These are phyloP conservation scores for Hyaloperonospora brassicae DNA, from an alignment of 352 stramenopile genomes.

Conservation along the genomic window DNA sequence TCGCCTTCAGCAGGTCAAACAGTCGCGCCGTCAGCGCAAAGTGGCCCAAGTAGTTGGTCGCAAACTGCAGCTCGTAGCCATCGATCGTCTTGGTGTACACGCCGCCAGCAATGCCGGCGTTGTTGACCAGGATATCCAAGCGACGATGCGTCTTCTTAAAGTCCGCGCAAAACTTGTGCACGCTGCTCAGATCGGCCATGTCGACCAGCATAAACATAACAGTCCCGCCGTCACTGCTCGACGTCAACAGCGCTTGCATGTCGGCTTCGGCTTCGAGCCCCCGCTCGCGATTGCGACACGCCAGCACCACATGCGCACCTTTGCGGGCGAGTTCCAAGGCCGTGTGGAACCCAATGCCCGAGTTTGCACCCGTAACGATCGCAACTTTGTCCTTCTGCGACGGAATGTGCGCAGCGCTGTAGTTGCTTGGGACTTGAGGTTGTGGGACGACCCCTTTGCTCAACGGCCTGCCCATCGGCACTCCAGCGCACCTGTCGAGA, in stretches of 20 bases:
- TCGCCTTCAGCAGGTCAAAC: constrained; percentile 21
- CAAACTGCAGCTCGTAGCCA: constrained; percentile 58
- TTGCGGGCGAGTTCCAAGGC: constrained; percentile 42
- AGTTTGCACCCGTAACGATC: constrained; percentile 71
- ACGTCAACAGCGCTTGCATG: constrained; percentile 22
- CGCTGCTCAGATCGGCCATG: constrained; percentile 25
- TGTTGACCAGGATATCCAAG: constrained; percentile 70
- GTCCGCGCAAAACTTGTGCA: constrained; percentile 31
- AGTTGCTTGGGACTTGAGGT: constrained; percentile 15
- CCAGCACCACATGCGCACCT: constrained; percentile 62
- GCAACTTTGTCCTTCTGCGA: constrained; percentile 44
- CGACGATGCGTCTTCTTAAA: constrained; percentile 32
- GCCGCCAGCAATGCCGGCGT: constrained; percentile 45
- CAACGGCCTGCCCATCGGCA: not conserved
- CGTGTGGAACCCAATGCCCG: constrained; percentile 68
- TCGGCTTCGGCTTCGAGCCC: constrained; percentile 23
- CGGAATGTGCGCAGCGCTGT: constrained; percentile 23
- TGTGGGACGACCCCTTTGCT: not conserved
- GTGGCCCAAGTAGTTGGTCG: constrained; percentile 63
- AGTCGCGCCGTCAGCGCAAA: constrained; percentile 54
- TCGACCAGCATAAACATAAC: constrained; percentile 51
- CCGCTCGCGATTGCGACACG: constrained; percentile 47
- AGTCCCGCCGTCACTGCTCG: constrained; percentile 20
- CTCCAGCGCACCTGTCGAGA: not conserved
- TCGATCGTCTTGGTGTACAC: constrained; percentile 18